Base-by-base conservation (phyloP, 257 asterid genomes). In the Solanum boliviense region DNA sequence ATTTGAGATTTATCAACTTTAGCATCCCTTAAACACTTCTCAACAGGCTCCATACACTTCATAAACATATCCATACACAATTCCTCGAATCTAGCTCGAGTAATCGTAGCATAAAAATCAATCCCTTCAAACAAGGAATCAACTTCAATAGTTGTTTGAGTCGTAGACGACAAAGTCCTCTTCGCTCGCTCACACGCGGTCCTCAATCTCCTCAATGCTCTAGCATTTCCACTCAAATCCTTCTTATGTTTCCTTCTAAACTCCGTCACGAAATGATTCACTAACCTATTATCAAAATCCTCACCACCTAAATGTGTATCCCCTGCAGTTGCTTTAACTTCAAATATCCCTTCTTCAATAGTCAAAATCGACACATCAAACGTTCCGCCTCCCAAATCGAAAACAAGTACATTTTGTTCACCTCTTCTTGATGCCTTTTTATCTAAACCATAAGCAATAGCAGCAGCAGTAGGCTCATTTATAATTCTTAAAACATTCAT, bases 231-330 rank as follows among this genome's bases (percentile, higher is more conserved):
- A 31, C 92, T 90, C 0, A 93, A 88, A 46, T 93, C 96, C 75
- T 93, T 93, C 86, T 91, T 93, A 20, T 93, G 76, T 60, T 93
- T 93, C 48, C 96, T 70, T 27, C 89, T 58, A n/a, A 93, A 93
- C 88, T 93, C 96, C 0, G 94, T 7, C 7, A 87, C 94, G 15
- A 91, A 93, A 88, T 93, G 96, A 41, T 91, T 93, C 39, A 93
- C 96, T 2, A 92, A 86, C 72, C 96, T 68, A 68, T 93, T 93
- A 44, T 93, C 96, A n/a, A 93, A 93, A 89, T 93, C 95, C 79
- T 93, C 94, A 20, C 95, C 95, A 4, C 95, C 95, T 36, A 93
- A 88, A 86, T 93, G 95, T 6, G 95, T 93, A 60, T 93, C 95
- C 5, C 95, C 95, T 9, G 95, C 95, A 1, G 94, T 92, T 5